Evolutionary conservation across 129 eudicot species (phyloP), one percentile per base, ranked within the genome.

Genomic region (Saposhnikovia divaricata): DNA sequence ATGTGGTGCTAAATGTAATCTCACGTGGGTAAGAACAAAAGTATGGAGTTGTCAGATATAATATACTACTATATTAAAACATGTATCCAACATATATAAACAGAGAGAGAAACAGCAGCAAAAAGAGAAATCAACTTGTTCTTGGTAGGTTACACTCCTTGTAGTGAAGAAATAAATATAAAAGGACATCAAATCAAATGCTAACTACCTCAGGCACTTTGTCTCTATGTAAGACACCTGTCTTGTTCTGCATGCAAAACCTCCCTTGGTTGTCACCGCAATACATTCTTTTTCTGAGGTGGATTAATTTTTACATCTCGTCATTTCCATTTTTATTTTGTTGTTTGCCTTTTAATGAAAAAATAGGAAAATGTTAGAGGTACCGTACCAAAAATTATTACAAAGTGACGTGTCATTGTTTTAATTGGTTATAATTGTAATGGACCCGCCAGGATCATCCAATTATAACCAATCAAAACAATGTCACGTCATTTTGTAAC

Each of bases 1-100:
- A 69, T 69, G 74, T 38, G 74, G 75, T 34, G 75, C 45, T 34
- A 71, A 71, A 39, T 71, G 75, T 47, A 34, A 71, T 4, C 25
- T 18, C 75, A 71, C 75, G 75, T 71, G 75, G 75, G 75, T 71
- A 71, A 71, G 75, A 71, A 71, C 27, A 16, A 71, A 70, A 39
- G 47, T 39, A 71, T 71, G 75, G 75, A 71, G 75, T 37, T 37
- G 75, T 71, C 75, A 71, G 75, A 61, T 61, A n/a, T 9, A 61
- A 61, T n/a, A n/a, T n/a, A 25, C n/a, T 61, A n/a, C 50, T 14
- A 18, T 31, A 37, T 1, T 38, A 6, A 70, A 38, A 37, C n/a
- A 69, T 69, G n/a, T 34, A 37, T 55, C 11, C 9, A 55, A 61
- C 27, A 63, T n/a, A 25, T 23, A 25, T 23, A 25, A 31, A 31